These are phyloP conservation scores for Cordyceps pruinosa DNA, from an alignment of 2,329 filamentous ascomycete genomes.

Conservation along the genomic window DNA sequence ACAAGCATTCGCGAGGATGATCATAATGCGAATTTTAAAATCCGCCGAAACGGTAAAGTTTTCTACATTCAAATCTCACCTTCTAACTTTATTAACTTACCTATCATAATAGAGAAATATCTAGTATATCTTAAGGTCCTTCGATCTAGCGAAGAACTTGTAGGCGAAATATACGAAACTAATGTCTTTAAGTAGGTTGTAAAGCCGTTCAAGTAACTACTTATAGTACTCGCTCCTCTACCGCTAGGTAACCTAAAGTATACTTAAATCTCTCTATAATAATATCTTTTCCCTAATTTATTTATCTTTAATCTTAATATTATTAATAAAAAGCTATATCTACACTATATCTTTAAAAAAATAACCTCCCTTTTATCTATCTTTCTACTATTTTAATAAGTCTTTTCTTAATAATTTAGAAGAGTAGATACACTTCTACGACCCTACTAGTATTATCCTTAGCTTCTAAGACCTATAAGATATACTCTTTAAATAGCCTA, in stretches of 20 bases:
- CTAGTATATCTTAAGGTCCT: slow-evolving; percentile 16
- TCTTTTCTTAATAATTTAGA: slow-evolving; percentile 18
- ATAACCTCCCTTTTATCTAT: slow-evolving; percentile 5
- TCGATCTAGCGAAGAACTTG: slow-evolving; percentile 15
- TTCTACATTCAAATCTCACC: slow-evolving; percentile 17
- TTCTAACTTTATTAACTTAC: slow-evolving; percentile 14
- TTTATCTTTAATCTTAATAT: slow-evolving; percentile 16
- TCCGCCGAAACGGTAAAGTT: slow-evolving; percentile 17
- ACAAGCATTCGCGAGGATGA: slow-evolving; percentile 1
- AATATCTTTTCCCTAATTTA: slow-evolving; percentile 17
- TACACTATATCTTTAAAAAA: neutral
- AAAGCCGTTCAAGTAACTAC: slow-evolving; percentile 16
- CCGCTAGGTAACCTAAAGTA: slow-evolving; percentile 4
- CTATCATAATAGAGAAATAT: slow-evolving; percentile 12
- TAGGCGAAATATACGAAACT: slow-evolving; percentile 15
- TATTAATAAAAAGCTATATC: slow-evolving; percentile 10
- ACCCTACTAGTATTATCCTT: slow-evolving; percentile 16
- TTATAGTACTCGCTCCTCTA: slow-evolving; percentile 17
- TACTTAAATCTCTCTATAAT: slow-evolving; percentile 14
- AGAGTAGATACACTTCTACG: slow-evolving; percentile 18
- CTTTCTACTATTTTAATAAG: slow-evolving; percentile 14
- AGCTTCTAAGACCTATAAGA: slow-evolving; percentile 16
- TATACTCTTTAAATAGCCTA: slow-evolving; percentile 18
- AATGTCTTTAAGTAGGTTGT: slow-evolving; percentile 18
- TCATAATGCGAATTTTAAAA: slow-evolving; percentile 6